Percentiles rank a stretch among this genome's conserved stretches.
These are phyloP conservation scores for Miscanthus sacchariflorus DNA, from an alignment of 202 grass and related monocot genomes.

Conservation along the genomic window DNA sequence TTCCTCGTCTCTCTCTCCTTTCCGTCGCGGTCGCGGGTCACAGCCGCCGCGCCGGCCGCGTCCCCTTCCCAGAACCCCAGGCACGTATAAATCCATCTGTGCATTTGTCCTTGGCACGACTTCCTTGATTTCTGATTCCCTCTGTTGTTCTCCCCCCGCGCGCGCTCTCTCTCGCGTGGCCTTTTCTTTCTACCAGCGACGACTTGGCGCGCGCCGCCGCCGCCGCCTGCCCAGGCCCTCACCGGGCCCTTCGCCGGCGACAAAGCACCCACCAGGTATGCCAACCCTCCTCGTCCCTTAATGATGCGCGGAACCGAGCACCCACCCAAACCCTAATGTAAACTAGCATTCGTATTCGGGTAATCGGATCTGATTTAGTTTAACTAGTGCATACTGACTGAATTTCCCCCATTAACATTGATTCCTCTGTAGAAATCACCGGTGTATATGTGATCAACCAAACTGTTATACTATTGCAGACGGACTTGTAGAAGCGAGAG, in stretches of 20 bases:
- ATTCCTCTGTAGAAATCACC: not conserved
- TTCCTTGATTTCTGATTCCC: not conserved
- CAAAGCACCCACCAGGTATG: not conserved
- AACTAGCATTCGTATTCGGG: not conserved
- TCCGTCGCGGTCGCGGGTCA: not conserved
- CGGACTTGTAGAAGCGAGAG: not conserved
- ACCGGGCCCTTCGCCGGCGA: not conserved
- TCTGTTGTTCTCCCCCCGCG: not conserved
- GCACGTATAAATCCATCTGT: not conserved
- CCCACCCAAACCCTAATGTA: not conserved
- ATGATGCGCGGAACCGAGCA: not conserved
- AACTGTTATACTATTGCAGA: slow-evolving; percentile 35
- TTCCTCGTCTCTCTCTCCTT: not conserved
- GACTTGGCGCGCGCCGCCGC: not conserved
- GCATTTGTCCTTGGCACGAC: not conserved
- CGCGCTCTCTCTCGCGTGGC: not conserved
- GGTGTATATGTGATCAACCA: not conserved
- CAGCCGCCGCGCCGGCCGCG: slow-evolving; percentile 5
- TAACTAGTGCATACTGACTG: not conserved
- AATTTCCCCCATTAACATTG: not conserved
- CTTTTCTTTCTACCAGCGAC: not conserved
- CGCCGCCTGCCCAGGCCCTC: not conserved
- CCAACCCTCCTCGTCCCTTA: not conserved
- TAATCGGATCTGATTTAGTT: not conserved
- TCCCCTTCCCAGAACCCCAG: not conserved